These are phyloP conservation scores for Achaetomium macrosporum DNA, from an alignment of 2,329 filamentous ascomycete genomes.

Conservation along the genomic window DNA sequence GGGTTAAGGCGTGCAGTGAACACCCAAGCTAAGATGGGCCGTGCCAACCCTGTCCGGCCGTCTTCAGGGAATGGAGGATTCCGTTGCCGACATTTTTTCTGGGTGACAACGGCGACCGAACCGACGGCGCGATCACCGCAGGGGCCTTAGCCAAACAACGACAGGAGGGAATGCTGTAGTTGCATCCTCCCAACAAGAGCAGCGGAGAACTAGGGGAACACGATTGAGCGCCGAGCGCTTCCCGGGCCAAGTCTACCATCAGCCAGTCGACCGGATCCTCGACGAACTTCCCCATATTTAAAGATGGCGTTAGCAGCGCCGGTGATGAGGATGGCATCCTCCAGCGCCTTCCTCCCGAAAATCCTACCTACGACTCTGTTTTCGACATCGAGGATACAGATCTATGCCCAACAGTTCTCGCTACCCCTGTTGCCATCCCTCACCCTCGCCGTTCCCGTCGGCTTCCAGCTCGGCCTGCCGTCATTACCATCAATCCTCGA, in stretches of 20 bases:
- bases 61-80: conserved; percentile 11
- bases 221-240: neutral
- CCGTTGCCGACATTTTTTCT: conserved; percentile 24
- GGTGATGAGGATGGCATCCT: conserved; percentile 20
- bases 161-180: conserved; percentile 13
- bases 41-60: conserved; percentile 20
- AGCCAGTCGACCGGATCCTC: neutral
- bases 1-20: conserved; percentile 19
- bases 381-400: conserved; percentile 18
- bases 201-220: neutral
- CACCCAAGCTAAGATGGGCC: conserved; percentile 17
- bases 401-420: conserved; percentile 19
- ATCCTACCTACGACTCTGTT: conserved; percentile 18
- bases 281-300: neutral
- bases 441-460: conserved; percentile 25
- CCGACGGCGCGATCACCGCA: conserved; percentile 7
- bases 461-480: conserved; percentile 49
- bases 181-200: neutral
- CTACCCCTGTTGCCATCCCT: conserved; percentile 24
- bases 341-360: conserved; percentile 21
- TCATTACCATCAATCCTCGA: conserved; percentile 64
- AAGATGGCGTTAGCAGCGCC: conserved; percentile 24
- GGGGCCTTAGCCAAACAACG: conserved; percentile 10
- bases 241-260: neutral
- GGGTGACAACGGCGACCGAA: conserved; percentile 1